Evolutionary conservation across 2,329 filamentous ascomycete species (phyloP).

Genomic region (Ceratocystis cubensis): DNA sequence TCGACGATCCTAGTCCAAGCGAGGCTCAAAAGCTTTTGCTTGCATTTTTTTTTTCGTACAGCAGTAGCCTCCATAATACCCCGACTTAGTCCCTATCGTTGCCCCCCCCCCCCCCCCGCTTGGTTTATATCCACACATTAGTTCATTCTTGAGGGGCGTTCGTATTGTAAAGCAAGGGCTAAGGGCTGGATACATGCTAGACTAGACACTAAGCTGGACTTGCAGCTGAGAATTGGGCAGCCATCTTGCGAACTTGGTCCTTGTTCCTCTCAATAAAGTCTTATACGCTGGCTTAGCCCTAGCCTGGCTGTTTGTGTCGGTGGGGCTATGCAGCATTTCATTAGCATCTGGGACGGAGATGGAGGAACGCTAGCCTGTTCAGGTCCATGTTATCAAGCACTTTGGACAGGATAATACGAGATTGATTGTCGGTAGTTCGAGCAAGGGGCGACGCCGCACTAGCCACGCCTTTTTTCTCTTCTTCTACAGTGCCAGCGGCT

Average conservation of each 20-base stretch:
- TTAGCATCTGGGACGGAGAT: not conserved
- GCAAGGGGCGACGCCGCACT: not conserved
- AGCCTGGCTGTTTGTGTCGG: not conserved
- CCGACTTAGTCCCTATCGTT: not conserved
- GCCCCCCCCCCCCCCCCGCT: not conserved
- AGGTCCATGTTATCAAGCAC: not conserved
- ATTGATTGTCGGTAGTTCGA: not conserved
- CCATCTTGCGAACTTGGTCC: too few relatives aligned
- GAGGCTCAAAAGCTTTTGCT: not conserved
- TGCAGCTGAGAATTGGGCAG: not conserved
- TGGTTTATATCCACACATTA: not conserved
- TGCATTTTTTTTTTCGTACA: not conserved
- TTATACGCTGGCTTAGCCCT: too few relatives aligned
- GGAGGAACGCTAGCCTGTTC: not conserved
- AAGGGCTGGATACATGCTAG: not conserved
- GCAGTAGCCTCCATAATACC: not conserved
- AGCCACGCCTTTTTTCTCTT: not conserved
- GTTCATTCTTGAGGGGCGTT: not conserved
- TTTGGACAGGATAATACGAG: not conserved
- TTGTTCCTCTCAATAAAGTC: too few relatives aligned
- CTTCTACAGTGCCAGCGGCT: not conserved
- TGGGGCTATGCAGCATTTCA: not conserved
- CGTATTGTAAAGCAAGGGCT: not conserved
- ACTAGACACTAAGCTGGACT: not conserved
- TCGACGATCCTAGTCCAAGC: not conserved